Conservation (phyloP, 2,329 filamentous ascomycete species). For the Coleophoma cylindrospora region DNA sequence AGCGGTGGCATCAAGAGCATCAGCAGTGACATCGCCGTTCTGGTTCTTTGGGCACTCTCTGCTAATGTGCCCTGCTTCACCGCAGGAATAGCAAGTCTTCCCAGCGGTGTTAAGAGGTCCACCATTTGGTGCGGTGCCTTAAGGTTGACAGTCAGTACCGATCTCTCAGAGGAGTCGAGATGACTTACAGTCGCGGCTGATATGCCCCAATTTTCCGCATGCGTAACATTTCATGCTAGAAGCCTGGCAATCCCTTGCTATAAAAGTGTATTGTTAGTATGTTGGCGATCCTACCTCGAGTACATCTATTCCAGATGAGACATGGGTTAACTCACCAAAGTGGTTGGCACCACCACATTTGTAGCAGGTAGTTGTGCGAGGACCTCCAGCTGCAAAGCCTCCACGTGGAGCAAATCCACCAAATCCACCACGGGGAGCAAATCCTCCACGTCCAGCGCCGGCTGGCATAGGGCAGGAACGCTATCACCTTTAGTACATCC, state of each 20-base stretch:
- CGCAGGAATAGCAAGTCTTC: conserved; percentile 98
- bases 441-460: conserved; percentile 61
- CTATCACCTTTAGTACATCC: conserved; percentile 32
- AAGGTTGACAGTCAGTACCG: too few species aligned
- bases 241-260: conserved; percentile 71
- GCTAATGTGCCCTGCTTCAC: conserved; percentile 92
- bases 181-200: conserved; percentile 60
- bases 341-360: conserved; percentile 88
- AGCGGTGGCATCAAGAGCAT: conserved; percentile 24
- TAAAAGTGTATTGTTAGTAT: too few species aligned
- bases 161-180: too few species aligned
- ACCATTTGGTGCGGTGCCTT: conserved; percentile 80
- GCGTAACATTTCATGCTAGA: conserved; percentile 54
- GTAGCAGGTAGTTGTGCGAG: conserved; percentile 67
- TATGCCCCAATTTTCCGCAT: conserved; percentile 60
- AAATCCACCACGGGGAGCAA: conserved; percentile 67
- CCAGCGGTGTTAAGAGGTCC: conserved; percentile 92
- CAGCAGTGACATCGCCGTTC: conserved; percentile 39
- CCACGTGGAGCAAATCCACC: conserved; percentile 63
- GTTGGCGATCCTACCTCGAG: too few species aligned
- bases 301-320: too few species aligned
- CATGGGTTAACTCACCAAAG: conserved; percentile 41
- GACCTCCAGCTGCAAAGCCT: conserved; percentile 61
- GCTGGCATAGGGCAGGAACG: conserved; percentile 80
- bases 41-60: conserved; percentile 82